Base-by-base conservation (phyloP, 2,329 filamentous ascomycete genomes). In the Seiridium cupressi region DNA sequence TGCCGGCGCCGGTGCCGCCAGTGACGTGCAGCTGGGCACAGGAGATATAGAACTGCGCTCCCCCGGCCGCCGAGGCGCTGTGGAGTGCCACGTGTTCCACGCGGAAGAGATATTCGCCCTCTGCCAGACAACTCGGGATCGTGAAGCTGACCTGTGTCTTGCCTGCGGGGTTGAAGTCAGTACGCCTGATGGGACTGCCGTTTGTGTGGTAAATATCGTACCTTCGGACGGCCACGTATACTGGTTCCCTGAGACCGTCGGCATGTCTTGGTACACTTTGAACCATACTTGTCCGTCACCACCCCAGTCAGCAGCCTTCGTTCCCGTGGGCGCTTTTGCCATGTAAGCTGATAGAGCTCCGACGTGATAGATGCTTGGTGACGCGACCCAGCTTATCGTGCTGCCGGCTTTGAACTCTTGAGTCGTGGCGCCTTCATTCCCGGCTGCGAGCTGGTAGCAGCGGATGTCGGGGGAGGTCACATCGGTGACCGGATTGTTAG, bases 401-500 rank as follows among this genome's bases (percentile, higher is more conserved):
- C 71, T 67, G 8, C 78, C 79, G 34, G 78, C 78, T 40, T 71
- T 68, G 35, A 78, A 69, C 53, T 65, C 64, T 3, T 74, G 72
- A 38, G 73, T 77, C 54, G 72, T 66, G 5, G 73, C 68, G 1
- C 76, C 71, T 32, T 64, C 74, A 35, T 73, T 75, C 44, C 78
- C 77, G 3, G 75, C 65, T 8, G 68, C 69, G 8, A 77, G 71
- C 66, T 83, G 77, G 69, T 81, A 83, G 74, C 81, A 84, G n/a
- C 79, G 79, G 72, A 83, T 80, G 60, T 78, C 75, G 1, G 74
- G 64, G 44, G 77, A 79, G 53, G 67, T 74, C 36, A 83, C 80
- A 61, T 80, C 74, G 3, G 78, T 79, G 42, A 83, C 79, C 31
- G 77, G 77, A 9, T 70, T 71, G 65, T 79, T 78, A 58, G 68